Conservation (phyloP, 257 asterid genomes). For the Jacaranda mimosifolia region DNA sequence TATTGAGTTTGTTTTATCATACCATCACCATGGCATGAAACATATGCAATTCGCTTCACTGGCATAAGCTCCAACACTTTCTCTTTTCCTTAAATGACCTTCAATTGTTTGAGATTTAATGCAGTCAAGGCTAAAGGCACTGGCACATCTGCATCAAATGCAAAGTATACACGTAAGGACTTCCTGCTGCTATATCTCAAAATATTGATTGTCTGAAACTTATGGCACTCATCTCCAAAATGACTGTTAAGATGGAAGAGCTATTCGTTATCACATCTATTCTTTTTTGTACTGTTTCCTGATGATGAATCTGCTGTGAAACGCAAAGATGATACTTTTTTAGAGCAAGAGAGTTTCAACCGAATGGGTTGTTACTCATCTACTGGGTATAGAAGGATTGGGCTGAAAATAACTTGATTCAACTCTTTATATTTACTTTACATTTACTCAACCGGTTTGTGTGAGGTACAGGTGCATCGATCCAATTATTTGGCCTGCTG, state of each 20-base stretch:
- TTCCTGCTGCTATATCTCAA: constrained; percentile 28
- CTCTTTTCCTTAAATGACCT: constrained; percentile 26
- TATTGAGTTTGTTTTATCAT: constrained; percentile 29
- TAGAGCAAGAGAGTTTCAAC: too few relatives aligned
- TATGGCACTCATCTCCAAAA: constrained; percentile 9
- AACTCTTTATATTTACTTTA: constrained; percentile 1
- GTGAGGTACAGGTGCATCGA: neutral
- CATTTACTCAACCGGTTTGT: neutral
- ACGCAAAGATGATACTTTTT: neutral
- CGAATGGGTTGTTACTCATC: constrained; percentile 4
- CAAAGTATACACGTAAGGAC: constrained; percentile 79
- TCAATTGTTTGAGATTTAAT: constrained; percentile 35
- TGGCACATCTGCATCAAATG: constrained; percentile 90
- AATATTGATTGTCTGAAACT: neutral
- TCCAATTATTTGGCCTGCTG: too few relatives aligned
- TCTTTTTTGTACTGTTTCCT: constrained; percentile 5
- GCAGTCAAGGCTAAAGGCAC: constrained; percentile 98
- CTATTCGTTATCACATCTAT: neutral
- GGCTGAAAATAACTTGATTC: neutral
- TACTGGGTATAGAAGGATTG: neutral
- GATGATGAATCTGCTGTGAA: constrained; percentile 27
- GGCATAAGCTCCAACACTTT: constrained; percentile 1
- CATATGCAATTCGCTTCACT: constrained; percentile 2
- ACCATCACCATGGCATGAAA: constrained; percentile 2
- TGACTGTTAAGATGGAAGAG: constrained; percentile 17